phyloP scores from a whole-genome alignment of 75 land plant species.

The Picea sitchensis region DNA sequence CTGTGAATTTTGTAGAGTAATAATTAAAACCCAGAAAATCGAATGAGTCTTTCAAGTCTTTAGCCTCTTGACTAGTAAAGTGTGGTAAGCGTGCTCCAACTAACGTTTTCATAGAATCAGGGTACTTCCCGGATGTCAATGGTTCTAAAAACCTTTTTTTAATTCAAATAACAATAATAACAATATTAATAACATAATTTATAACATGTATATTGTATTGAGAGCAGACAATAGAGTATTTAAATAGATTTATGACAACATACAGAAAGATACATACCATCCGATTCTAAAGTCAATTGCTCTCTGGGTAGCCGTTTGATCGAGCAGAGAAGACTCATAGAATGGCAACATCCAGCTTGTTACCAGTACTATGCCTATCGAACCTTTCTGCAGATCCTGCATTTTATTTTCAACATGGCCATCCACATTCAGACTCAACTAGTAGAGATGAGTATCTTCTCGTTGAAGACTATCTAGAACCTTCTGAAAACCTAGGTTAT shows the following conservation, averaged over 20 bases:
- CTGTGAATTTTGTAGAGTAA: no score
- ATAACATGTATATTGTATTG: no score
- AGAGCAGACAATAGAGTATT: background rate
- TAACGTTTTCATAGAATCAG: no score
- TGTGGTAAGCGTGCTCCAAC: no score
- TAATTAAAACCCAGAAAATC: no score
- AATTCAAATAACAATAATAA: background rate
- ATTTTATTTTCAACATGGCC: background rate
- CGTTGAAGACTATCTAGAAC: background rate
- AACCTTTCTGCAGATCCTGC: slow-evolving; percentile 27
- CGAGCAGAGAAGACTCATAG: slow-evolving; percentile 5
- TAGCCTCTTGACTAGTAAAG: no score
- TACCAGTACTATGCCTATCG: slow-evolving; percentile 25
- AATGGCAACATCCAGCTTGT: slow-evolving; percentile 29
- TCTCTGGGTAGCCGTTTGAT: slow-evolving; percentile 27
- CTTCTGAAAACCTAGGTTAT: background rate
- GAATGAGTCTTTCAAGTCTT: no score
- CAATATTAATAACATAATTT: no score
- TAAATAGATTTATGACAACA: no score
- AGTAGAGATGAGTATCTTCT: no score
- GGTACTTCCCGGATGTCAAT: no score
- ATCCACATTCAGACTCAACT: background rate
- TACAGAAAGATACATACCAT: background rate
- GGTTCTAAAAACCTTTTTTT: no score
- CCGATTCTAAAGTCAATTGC: slow-evolving; percentile 20